Evolutionary conservation across 139 green algal genomes (phyloP).

Genomic region (Micractinium conductrix): DNA sequence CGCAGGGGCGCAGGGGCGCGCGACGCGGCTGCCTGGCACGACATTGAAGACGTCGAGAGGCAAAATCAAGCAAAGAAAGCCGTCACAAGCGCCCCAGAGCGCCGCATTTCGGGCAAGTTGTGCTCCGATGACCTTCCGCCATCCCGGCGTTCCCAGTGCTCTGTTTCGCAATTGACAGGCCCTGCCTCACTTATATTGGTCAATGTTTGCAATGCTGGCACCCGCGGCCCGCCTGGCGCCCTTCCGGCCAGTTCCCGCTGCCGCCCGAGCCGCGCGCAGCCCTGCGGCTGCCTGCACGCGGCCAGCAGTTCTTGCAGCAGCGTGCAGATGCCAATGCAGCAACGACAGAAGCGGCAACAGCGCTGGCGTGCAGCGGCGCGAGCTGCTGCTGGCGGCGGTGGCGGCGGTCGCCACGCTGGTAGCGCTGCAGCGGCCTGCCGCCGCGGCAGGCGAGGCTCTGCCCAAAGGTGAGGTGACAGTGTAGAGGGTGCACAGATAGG

Average conservation of each 20-base stretch:
- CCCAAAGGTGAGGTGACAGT: slow-evolving; percentile 27
- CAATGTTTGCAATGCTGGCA: not conserved
- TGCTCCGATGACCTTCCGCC: not conserved
- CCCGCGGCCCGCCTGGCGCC: not conserved
- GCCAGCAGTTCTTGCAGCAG: not conserved
- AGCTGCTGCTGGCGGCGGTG: not conserved
- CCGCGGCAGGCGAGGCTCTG: not conserved
- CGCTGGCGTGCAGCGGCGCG: not conserved
- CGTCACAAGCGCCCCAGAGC: no score
- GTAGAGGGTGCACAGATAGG: no score
- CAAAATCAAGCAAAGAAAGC: no score
- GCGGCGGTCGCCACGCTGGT: not conserved
- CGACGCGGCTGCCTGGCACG: not conserved
- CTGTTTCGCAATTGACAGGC: no score
- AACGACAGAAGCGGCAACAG: not conserved
- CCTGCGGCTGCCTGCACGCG: not conserved
- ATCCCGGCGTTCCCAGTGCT: not conserved
- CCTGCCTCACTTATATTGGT: not conserved
- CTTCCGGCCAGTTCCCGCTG: not conserved
- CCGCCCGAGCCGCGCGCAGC: not conserved
- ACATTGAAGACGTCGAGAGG: no score
- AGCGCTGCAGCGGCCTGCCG: not conserved
- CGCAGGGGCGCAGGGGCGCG: no score
- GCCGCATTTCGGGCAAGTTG: not conserved
- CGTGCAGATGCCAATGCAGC: not conserved